A percentile compares a stretch with the other conserved stretches of the same genome.
Conservation (phyloP, 148 eudicot species). For the Salicornia ramosissima region DNA sequence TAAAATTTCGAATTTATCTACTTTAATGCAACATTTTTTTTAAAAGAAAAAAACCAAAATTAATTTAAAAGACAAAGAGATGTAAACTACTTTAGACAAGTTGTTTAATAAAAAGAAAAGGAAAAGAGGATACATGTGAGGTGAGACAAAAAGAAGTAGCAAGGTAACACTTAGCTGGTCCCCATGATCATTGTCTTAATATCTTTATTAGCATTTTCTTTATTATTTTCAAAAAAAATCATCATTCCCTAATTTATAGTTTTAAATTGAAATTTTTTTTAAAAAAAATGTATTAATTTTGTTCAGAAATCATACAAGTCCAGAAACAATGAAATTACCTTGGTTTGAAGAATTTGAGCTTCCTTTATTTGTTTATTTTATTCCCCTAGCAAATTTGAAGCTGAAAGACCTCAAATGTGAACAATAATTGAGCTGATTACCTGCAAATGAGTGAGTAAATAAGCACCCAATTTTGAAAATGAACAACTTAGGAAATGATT, state of each 20-base stretch:
- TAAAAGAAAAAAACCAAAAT: background rate
- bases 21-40: background rate
- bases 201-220: background rate
- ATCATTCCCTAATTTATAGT: too few relatives aligned
- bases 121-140: background rate
- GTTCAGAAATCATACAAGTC: too few relatives aligned
- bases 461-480: background rate
- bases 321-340: too few relatives aligned
- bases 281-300: too few relatives aligned
- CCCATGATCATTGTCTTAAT: slow-evolving; percentile 7
- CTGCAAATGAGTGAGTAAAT: background rate
- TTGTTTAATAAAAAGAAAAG: background rate
- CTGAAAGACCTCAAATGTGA: background rate
- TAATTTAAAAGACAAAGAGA: background rate
- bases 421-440: background rate
- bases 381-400: background rate
- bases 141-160: background rate
- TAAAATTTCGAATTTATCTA: background rate
- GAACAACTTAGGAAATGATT: too few relatives aligned
- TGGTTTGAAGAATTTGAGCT: too few relatives aligned
- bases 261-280: too few relatives aligned
- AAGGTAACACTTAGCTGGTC: slow-evolving; percentile 8
- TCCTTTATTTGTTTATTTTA: too few relatives aligned
- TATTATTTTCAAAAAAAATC: too few relatives aligned
- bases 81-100: background rate